Base-by-base conservation (phyloP, 352 stramenopile genomes). In the Globisporangium solare region DNA sequence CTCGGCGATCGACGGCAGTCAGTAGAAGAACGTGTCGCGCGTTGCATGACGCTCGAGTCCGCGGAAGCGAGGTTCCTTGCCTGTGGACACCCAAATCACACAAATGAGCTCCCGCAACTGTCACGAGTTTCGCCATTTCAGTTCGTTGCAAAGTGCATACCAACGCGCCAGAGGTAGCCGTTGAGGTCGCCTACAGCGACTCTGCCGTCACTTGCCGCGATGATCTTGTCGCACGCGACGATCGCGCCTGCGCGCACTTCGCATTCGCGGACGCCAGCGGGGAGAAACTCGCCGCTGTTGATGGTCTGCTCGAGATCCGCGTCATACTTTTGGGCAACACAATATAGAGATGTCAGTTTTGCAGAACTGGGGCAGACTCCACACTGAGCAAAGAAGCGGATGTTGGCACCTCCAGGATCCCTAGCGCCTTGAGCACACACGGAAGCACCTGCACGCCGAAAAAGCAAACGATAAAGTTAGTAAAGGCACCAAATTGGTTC, bases 151-250 rank as follows among this genome's bases (percentile, higher is more conserved):
- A 35, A 35, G 14, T 22, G 18, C 46, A 6, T 60, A 79, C 71
- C 81, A 35, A 90, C 55, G 24, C 79, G 79, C 83, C 83, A 90
- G 17, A 93, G 64, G 60, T 90, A 93, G 17, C 62, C 79, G 63
- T 83, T 77, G 10, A 93, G 54, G 27, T 82, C 78, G 8, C 79
- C 56, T 3, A 57, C 62, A n/a, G 43, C 51, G 22, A 88, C 24
- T n/a, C 66, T 67, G 18, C 78, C 81, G 4, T 82, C 67, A 54
- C 73, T 80, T 24, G 61, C 69, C 10, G 63, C 60, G n/a, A 87
- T 67, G 60, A 93, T 89, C 64, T 79, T 57, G 12, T 90, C 77
- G 12, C 73, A 83, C 2, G 83, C 83, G 14, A 93, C 79, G 47
- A 91, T 47, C 15, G 73, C 79, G 5, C 66, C 77, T 0, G 83